Evolutionary conservation across 176 grass and related monocot genomes (phyloP).

Genomic region (Bolboschoenus planiculmis): DNA sequence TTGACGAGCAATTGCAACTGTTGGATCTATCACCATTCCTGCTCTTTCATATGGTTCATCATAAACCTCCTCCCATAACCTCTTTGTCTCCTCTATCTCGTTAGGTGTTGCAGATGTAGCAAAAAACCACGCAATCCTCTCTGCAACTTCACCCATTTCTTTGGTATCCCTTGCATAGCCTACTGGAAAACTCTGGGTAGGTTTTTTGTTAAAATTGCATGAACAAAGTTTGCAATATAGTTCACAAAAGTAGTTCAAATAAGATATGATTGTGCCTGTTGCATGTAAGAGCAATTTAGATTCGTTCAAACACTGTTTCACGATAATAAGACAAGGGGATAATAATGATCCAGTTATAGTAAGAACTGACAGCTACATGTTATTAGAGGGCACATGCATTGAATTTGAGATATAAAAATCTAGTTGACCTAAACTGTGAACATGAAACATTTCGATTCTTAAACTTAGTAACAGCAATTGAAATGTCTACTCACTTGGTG

Average conservation of each 20-base stretch:
- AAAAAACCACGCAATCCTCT: constrained; percentile 30
- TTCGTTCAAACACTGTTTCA: not conserved
- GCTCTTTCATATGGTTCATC: constrained; percentile 70
- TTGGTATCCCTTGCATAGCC: constrained; percentile 50
- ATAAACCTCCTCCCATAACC: constrained; percentile 59
- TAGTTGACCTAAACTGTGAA: not conserved
- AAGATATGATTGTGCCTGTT: not conserved
- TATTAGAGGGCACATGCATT: not conserved
- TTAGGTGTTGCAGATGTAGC: constrained; percentile 32
- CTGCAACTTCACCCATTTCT: constrained; percentile 25
- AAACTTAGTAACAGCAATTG: not conserved
- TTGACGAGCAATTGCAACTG: constrained; percentile 26
- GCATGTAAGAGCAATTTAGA: not conserved
- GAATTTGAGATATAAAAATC: not conserved
- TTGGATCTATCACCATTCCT: constrained; percentile 42
- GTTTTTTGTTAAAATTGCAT: constrained; percentile 5
- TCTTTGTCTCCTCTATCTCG: constrained; percentile 31
- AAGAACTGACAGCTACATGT: not conserved
- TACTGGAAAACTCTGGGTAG: constrained; percentile 61
- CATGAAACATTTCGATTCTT: not conserved
- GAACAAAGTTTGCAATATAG: not conserved
- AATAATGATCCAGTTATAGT: not conserved
- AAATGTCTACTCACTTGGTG: constrained; percentile 58
- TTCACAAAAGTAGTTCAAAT: not conserved
- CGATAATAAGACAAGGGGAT: not conserved